These are phyloP conservation scores for Hericium alpestre DNA, from an alignment of 768 basidiomycete species.

Conservation along the genomic window DNA sequence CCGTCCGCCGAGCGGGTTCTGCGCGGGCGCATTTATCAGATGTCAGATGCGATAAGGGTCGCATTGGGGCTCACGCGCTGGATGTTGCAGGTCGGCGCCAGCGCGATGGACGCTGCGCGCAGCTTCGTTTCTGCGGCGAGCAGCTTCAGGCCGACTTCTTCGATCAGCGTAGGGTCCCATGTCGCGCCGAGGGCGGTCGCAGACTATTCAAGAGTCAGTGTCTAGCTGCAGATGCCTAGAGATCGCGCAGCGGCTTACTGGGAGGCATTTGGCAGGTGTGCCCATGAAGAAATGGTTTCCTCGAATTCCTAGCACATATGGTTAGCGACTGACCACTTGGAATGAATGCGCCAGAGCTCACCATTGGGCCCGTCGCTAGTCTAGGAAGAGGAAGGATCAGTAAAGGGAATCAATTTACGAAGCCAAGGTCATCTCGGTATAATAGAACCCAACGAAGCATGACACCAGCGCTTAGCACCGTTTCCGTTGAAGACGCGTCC, in stretches of 20 bases:
- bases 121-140: slow-evolving; percentile 66
- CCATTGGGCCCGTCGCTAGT: slow-evolving; percentile 79
- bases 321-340: neutral
- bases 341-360: slow-evolving; percentile 16
- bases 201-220: slow-evolving; percentile 24
- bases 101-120: slow-evolving; percentile 53
- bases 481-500: neutral
- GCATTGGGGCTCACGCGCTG: slow-evolving; percentile 43
- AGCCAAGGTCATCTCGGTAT: too few relatives aligned
- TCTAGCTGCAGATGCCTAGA: neutral
- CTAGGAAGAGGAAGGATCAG: slow-evolving; percentile 19
- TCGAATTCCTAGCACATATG: slow-evolving; percentile 29
- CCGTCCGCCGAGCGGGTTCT: slow-evolving; percentile 65
- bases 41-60: neutral
- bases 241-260: slow-evolving; percentile 27
- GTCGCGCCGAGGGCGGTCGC: slow-evolving; percentile 70
- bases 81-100: slow-evolving; percentile 79
- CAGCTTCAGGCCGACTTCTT: slow-evolving; percentile 50
- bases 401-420: too few relatives aligned
- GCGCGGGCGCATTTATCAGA: neutral
- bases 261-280: slow-evolving; percentile 71
- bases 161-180: slow-evolving; percentile 56
- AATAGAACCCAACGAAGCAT: neutral
- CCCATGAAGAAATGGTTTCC: slow-evolving; percentile 76
- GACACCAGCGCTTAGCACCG: neutral